Conservation (phyloP, 768 basidiomycete species). For the Suillus placidus region DNA sequence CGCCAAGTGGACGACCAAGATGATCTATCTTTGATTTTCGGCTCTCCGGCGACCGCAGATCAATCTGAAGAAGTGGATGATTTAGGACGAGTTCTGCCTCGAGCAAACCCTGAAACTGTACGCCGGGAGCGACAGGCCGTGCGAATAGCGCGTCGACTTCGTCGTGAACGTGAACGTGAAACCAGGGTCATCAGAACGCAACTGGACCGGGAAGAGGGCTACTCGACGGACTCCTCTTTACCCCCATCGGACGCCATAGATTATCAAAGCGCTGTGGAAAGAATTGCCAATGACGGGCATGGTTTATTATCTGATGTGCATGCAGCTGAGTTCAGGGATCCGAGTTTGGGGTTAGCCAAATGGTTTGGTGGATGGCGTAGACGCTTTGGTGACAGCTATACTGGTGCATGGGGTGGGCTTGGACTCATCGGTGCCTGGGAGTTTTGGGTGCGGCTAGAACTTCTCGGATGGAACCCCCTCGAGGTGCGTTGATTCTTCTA, state of each 20-base stretch:
- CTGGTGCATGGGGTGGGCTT: conserved; percentile 87
- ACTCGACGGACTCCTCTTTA: conserved; percentile 83
- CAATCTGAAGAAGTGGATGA: conserved; percentile 60
- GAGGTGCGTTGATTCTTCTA: conserved; percentile 50
- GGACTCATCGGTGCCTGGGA: conserved; percentile 91
- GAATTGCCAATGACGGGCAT: conserved; percentile 52
- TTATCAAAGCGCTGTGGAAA: conserved; percentile 62
- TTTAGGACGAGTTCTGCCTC: conserved; percentile 53
- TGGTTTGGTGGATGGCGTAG: conserved; percentile 75
- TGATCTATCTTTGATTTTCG: conserved; percentile 73
- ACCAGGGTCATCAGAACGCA: conserved; percentile 21
- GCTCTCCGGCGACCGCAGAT: conserved; percentile 41
- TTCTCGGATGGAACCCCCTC: conserved; percentile 86
- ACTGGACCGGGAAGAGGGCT: conserved; percentile 65
- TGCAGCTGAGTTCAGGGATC: conserved; percentile 84
- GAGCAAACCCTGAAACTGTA: conserved; percentile 45
- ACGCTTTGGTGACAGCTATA: conserved; percentile 78
- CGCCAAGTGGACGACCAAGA: conserved; percentile 78
- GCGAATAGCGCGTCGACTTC: conserved; percentile 56
- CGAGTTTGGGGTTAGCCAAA: conserved; percentile 67
- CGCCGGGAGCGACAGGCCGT: conserved; percentile 61
- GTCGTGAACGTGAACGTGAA: conserved; percentile 40
- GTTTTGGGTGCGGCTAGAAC: conserved; percentile 89
- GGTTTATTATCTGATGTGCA: conserved; percentile 78
- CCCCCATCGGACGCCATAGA: conserved; percentile 67